Evolutionary conservation across 331 rosid species (phyloP).

Genomic region (Rhamnella rubrinervis): DNA sequence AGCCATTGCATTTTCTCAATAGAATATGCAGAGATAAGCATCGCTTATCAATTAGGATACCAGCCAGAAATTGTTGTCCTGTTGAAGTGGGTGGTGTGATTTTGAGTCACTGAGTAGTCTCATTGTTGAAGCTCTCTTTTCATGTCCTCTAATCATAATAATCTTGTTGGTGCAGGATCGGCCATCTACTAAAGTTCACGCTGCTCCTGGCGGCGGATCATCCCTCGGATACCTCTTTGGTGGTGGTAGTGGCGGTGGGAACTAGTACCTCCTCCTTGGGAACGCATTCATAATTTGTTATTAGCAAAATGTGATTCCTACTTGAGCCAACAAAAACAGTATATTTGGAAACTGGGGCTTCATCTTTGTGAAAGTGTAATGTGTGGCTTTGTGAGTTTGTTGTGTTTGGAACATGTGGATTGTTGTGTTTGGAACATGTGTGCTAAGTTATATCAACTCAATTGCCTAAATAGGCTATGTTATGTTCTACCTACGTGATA

Average conservation of each 20-base stretch:
- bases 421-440: background rate
- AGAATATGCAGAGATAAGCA: too few species aligned
- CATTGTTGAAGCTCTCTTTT: too few species aligned
- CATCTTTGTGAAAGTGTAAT: background rate
- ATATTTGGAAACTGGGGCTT: background rate
- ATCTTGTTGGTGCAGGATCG: constrained; percentile 43
- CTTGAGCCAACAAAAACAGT: background rate
- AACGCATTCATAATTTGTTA: background rate
- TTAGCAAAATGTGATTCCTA: background rate
- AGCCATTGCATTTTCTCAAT: too few species aligned
- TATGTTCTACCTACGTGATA: too few species aligned
- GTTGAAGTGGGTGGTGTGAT: too few species aligned
- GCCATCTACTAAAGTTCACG: constrained; percentile 55
- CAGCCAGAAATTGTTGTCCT: too few species aligned
- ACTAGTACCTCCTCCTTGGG: constrained; percentile 7
- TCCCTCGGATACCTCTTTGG: constrained; percentile 61
- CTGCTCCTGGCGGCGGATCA: constrained; percentile 63
- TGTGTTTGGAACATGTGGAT: constrained; percentile 1
- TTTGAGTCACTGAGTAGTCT: too few species aligned
- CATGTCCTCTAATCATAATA: too few species aligned
- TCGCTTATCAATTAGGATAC: too few species aligned
- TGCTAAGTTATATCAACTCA: too few species aligned
- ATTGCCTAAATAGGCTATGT: too few species aligned
- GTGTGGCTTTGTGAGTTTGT: constrained; percentile 10
- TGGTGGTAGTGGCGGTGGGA: constrained; percentile 25